These are phyloP conservation scores for Exophiala sp. DNA, from an alignment of 2,329 filamentous ascomycete species.

Conservation along the genomic window DNA sequence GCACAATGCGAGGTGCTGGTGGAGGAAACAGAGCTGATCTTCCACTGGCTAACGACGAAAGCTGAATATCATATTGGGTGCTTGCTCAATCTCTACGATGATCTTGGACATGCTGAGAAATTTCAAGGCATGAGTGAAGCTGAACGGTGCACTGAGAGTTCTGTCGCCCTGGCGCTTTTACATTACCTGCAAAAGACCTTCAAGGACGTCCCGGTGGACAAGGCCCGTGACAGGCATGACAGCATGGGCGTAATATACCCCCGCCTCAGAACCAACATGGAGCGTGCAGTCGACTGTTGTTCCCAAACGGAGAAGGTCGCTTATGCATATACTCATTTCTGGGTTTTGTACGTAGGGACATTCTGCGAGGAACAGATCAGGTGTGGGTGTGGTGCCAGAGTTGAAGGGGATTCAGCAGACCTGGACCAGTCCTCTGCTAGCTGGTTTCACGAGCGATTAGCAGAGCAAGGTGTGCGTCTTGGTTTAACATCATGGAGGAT, in stretches of 20 bases:
- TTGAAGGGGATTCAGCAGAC: too few relatives aligned
- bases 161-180: not conserved
- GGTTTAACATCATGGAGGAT: too few relatives aligned
- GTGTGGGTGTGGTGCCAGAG: too few relatives aligned
- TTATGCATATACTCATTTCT: not conserved
- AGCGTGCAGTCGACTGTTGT: not conserved
- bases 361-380: not conserved
- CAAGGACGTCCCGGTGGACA: not conserved
- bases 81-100: slow-evolving; percentile 1
- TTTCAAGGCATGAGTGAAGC: not conserved
- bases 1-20: not conserved
- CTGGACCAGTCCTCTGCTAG: too few relatives aligned
- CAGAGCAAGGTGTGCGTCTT: too few relatives aligned
- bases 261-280: not conserved
- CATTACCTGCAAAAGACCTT: slow-evolving; percentile 1
- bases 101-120: not conserved
- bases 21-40: not conserved
- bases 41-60: slow-evolving; percentile 1
- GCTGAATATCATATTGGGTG: slow-evolving; percentile 2
- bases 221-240: not conserved
- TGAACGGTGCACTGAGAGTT: not conserved
- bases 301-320: not conserved
- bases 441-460: too few relatives aligned
- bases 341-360: not conserved
- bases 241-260: not conserved